Conservation (phyloP, 768 basidiomycete genomes). For the Podaxis carcinomalis region DNA sequence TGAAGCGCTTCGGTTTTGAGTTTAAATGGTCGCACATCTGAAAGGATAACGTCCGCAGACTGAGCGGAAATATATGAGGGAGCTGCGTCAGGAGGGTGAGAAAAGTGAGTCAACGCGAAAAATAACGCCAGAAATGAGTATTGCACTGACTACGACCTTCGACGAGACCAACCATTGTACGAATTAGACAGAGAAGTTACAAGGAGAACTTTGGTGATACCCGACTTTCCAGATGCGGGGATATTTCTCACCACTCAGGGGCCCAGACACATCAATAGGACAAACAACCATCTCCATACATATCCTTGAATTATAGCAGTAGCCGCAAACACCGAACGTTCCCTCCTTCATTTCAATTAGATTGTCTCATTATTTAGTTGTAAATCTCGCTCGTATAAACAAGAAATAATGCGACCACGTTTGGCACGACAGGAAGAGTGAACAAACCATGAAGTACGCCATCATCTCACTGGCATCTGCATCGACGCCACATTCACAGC, state of each 20-base stretch:
- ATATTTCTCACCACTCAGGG: conserved; percentile 13
- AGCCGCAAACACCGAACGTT: neutral
- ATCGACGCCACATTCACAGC: neutral
- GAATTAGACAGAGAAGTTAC: conserved; percentile 16
- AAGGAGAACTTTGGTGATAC: neutral
- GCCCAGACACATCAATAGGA: neutral
- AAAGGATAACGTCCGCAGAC: conserved; percentile 88
- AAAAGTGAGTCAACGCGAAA: neutral
- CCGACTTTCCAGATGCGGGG: conserved; percentile 6
- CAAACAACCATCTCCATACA: neutral
- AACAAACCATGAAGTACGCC: neutral
- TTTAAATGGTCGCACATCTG: conserved; percentile 89
- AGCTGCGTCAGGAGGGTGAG: conserved; percentile 26
- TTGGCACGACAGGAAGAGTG: neutral
- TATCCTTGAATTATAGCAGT: neutral
- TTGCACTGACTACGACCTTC: conserved; percentile 36
- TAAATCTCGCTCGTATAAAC: neutral
- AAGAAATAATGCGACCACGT: neutral
- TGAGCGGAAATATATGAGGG: conserved; percentile 78
- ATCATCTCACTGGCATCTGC: neutral
- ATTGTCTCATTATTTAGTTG: neutral
- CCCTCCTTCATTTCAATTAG: neutral
- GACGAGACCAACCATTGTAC: conserved; percentile 41
- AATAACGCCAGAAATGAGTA: conserved; percentile 7
- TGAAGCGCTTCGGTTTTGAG: conserved; percentile 75